Percentiles rank a stretch among this genome's conserved stretches.
Evolutionary conservation across 345 rosid genomes (phyloP).

Genomic region (Dipteronia dyeriana): DNA sequence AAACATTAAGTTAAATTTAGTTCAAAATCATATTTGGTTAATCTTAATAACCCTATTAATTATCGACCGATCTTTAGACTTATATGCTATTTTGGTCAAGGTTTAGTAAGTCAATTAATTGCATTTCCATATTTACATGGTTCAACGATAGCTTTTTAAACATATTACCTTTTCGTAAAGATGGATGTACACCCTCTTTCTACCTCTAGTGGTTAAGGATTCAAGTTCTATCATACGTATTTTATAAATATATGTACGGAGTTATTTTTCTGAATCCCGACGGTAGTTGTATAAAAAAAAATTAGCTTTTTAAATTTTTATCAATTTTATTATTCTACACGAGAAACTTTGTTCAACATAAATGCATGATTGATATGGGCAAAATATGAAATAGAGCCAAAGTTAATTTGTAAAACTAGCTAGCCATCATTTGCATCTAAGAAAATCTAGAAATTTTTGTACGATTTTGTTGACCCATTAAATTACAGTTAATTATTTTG

Average conservation of each 20-base stretch:
- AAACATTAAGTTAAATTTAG: too few species aligned
- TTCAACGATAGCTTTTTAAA: not conserved
- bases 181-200: too few species aligned
- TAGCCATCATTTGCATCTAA: not conserved
- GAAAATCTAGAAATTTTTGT: not conserved
- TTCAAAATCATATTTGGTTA: too few species aligned
- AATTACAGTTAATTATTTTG: too few species aligned
- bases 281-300: too few species aligned
- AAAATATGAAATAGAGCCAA: not conserved
- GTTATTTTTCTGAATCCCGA: too few species aligned
- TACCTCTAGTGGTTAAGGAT: too few species aligned
- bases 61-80: not conserved
- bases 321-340: not conserved
- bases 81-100: not conserved
- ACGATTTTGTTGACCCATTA: not conserved
- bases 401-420: not conserved
- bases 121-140: not conserved
- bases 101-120: not conserved
- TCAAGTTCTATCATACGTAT: too few species aligned
- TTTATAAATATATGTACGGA: too few species aligned
- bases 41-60: not conserved
- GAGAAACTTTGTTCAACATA: not conserved
- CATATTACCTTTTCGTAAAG: too few species aligned
- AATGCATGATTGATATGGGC: not conserved
- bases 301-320: not conserved